Evolutionary conservation across 1,284 basidiomycete species (phyloP).

Genomic region (Pseudozyma hubeiensis): DNA sequence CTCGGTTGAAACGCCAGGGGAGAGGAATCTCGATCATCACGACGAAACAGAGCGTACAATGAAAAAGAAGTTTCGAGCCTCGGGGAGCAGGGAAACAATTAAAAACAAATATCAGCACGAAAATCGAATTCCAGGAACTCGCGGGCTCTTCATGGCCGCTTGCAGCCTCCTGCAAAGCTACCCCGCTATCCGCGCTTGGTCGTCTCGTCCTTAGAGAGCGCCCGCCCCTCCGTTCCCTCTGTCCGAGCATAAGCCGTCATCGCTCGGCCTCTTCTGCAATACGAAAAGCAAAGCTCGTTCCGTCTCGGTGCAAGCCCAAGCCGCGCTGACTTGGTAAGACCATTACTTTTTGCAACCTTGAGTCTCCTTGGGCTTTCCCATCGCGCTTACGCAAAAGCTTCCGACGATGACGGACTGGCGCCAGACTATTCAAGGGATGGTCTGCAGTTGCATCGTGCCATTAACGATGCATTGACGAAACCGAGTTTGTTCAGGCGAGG

Average conservation of each 20-base stretch:
- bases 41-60: not conserved
- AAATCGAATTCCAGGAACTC: constrained; percentile 5
- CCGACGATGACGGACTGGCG: too few species aligned
- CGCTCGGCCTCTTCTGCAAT: not conserved
- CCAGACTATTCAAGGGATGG: too few species aligned
- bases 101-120: not conserved
- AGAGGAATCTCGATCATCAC: constrained; percentile 5
- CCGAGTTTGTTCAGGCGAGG: constrained; percentile 18
- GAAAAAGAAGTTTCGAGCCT: not conserved
- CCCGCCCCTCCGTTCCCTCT: not conserved
- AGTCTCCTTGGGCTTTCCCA: too few species aligned
- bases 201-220: not conserved
- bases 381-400: too few species aligned
- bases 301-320: constrained; percentile 1
- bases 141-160: not conserved
- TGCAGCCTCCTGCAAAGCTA: not conserved
- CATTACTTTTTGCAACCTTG: not conserved
- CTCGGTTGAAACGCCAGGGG: constrained; percentile 13
- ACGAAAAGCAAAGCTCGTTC: not conserved
- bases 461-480: not conserved
- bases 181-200: constrained; percentile 1
- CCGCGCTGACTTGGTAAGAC: not conserved
- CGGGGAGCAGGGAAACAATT: not conserved
- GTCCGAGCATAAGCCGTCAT: constrained; percentile 2
- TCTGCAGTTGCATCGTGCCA: too few species aligned